phyloP scores from a whole-genome alignment of 352 stramenopile genomes.

The Phytophthora pisi region DNA sequence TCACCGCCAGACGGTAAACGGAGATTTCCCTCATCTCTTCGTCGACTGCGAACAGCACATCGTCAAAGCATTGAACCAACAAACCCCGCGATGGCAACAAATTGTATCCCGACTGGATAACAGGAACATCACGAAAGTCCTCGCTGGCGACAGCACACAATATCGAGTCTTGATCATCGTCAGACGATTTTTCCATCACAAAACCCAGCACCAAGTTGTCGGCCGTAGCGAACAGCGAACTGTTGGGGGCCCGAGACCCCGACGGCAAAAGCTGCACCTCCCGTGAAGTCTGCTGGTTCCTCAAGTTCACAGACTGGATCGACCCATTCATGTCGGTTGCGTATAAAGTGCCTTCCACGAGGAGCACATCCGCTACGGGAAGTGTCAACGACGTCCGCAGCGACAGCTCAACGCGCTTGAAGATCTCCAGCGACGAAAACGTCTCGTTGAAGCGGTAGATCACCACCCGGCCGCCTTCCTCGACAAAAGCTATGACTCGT shows the following conservation, averaged over 20 bases:
- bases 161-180: background rate
- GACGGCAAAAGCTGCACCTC: constrained; percentile 27
- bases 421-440: constrained; percentile 34
- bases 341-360: constrained; percentile 38
- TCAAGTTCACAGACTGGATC: constrained; percentile 49
- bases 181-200: constrained; percentile 3
- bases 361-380: constrained; percentile 23
- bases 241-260: background rate
- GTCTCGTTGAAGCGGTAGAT: constrained; percentile 41
- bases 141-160: constrained; percentile 40
- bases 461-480: constrained; percentile 26
- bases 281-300: constrained; percentile 54
- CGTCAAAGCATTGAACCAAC: constrained; percentile 31
- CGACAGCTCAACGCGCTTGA: constrained; percentile 32
- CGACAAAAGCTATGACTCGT: constrained; percentile 32
- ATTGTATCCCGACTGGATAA: constrained; percentile 11
- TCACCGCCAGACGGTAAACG: constrained; percentile 34
- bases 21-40: constrained; percentile 13
- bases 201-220: constrained; percentile 45
- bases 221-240: constrained; percentile 30
- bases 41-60: constrained; percentile 42
- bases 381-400: constrained; percentile 32
- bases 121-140: constrained; percentile 45
- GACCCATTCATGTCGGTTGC: constrained; percentile 37
- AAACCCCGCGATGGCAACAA: constrained; percentile 11